Conservation (phyloP, 495 filamentous ascomycete genomes). For the Pyrenula massariospora region DNA sequence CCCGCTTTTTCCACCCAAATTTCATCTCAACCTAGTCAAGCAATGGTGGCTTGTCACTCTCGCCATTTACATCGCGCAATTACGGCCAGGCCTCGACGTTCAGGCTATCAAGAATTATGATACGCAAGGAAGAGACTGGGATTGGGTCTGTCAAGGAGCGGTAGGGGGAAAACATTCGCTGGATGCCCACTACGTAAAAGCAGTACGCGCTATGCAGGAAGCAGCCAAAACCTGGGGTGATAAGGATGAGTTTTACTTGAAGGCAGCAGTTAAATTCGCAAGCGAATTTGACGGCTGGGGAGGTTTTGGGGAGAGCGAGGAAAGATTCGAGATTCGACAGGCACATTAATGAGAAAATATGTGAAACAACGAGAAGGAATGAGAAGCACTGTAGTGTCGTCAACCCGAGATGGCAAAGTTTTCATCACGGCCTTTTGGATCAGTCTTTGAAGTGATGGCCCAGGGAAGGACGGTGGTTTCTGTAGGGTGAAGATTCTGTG, state of each 20-base stretch:
- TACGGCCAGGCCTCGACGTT: slow-evolving; percentile 59
- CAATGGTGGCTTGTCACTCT: slow-evolving; percentile 86
- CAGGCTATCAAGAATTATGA: slow-evolving; percentile 44
- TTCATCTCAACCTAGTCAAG: slow-evolving; percentile 58
- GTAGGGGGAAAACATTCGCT: slow-evolving; percentile 49
- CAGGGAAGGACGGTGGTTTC: too few relatives aligned
- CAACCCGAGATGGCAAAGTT: too few relatives aligned
- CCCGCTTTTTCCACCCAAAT: slow-evolving; percentile 61
- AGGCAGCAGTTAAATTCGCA: slow-evolving; percentile 66
- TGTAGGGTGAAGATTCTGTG: too few relatives aligned
- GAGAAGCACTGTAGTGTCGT: too few relatives aligned
- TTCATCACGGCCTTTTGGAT: too few relatives aligned
- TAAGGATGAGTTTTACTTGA: slow-evolving; percentile 60
- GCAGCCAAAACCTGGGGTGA: slow-evolving; percentile 77
- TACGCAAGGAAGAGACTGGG: slow-evolving; percentile 54
- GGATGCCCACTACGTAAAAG: slow-evolving; percentile 81
- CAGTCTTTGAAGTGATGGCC: too few relatives aligned
- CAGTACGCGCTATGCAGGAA: slow-evolving; percentile 60
- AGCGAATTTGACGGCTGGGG: slow-evolving; percentile 72
- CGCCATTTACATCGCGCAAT: slow-evolving; percentile 61
- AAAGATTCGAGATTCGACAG: not conserved
- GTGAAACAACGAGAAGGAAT: too few relatives aligned
- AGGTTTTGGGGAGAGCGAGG: slow-evolving; percentile 25
- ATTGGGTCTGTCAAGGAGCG: slow-evolving; percentile 57
- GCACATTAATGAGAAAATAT: too few relatives aligned